A percentile compares a stretch with the other conserved stretches of the same genome.
Conservation (phyloP, 2,329 filamentous ascomycete genomes). For the Dactylella cylindrospora region DNA sequence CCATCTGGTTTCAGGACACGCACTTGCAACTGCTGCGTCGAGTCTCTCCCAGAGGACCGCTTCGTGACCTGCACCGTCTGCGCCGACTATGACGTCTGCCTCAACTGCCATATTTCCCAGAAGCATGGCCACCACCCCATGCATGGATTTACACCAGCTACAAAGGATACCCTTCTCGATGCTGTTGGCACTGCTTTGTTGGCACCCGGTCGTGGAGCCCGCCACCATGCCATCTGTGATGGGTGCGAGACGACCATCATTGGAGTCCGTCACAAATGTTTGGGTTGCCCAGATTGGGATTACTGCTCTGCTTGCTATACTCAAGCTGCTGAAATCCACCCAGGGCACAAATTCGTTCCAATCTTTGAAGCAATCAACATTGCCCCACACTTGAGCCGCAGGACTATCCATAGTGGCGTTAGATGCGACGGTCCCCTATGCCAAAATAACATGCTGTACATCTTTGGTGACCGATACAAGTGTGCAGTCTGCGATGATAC, state of each 20-base stretch:
- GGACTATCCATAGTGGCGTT: slow-evolving; percentile 73
- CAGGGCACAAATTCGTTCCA: slow-evolving; percentile 82
- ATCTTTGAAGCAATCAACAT: slow-evolving; percentile 68
- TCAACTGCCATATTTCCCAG: slow-evolving; percentile 72
- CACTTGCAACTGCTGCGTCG: slow-evolving; percentile 69
- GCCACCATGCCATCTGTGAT: slow-evolving; percentile 89
- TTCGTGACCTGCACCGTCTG: slow-evolving; percentile 85
- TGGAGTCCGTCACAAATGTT: slow-evolving; percentile 92
- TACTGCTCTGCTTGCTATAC: slow-evolving; percentile 77
- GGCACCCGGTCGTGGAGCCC: slow-evolving; percentile 73
- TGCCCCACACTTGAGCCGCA: slow-evolving; percentile 53
- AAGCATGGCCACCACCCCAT: slow-evolving; percentile 88
- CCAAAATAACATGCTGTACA: slow-evolving; percentile 63
- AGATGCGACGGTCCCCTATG: slow-evolving; percentile 95
- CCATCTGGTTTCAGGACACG: slow-evolving; percentile 54
- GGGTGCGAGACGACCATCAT: slow-evolving; percentile 85
- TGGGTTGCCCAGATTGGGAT: slow-evolving; percentile 96
- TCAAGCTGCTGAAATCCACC: slow-evolving; percentile 68
- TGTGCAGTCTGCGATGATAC: slow-evolving; percentile 93
- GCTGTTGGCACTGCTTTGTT: slow-evolving; percentile 67
- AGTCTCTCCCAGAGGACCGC: slow-evolving; percentile 65
- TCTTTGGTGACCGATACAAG: slow-evolving; percentile 89
- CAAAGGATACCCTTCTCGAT: slow-evolving; percentile 64
- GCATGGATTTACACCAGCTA: slow-evolving; percentile 73
- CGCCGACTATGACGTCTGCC: slow-evolving; percentile 90